These are phyloP conservation scores for Thelonectria discophora DNA, from an alignment of 2,329 filamentous ascomycete species.

Conservation along the genomic window DNA sequence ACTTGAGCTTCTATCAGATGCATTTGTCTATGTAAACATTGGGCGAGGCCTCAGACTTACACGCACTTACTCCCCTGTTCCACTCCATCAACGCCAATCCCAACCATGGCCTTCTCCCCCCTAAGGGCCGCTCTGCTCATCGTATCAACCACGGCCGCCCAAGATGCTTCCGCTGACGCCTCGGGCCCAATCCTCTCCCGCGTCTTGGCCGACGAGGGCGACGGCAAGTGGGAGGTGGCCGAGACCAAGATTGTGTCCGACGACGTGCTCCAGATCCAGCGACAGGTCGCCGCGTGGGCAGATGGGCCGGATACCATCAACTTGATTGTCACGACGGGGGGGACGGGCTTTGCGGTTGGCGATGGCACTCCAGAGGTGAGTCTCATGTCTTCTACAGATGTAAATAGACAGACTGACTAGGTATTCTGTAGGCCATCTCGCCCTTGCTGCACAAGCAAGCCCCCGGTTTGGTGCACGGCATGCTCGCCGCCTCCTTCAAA, in stretches of 20 bases:
- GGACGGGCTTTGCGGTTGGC: constrained; percentile 87
- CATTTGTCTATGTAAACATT: neutral
- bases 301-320: constrained; percentile 73
- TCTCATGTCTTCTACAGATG: neutral
- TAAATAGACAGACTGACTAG: too few relatives aligned
- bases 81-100: too few relatives aligned
- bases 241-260: constrained; percentile 83
- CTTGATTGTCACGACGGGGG: constrained; percentile 87
- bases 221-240: constrained; percentile 74
- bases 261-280: constrained; percentile 77
- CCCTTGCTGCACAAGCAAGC: constrained; percentile 85
- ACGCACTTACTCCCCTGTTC: too few relatives aligned
- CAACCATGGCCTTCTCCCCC: constrained; percentile 44
- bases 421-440: constrained; percentile 86
- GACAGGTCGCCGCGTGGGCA: constrained; percentile 75
- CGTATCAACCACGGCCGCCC: constrained; percentile 88
- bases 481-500: constrained; percentile 84
- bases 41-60: too few relatives aligned
- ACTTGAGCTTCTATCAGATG: neutral
- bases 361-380: constrained; percentile 88
- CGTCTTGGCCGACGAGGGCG: constrained; percentile 73
- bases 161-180: constrained; percentile 81
- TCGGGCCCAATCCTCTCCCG: constrained; percentile 72
- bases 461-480: constrained; percentile 91
- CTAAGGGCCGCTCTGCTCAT: constrained; percentile 83